A percentile compares a stretch with the other conserved stretches of the same genome.
Conservation (phyloP, 108 stramenopile genomes). For the Fistulifera pelliculosa region DNA sequence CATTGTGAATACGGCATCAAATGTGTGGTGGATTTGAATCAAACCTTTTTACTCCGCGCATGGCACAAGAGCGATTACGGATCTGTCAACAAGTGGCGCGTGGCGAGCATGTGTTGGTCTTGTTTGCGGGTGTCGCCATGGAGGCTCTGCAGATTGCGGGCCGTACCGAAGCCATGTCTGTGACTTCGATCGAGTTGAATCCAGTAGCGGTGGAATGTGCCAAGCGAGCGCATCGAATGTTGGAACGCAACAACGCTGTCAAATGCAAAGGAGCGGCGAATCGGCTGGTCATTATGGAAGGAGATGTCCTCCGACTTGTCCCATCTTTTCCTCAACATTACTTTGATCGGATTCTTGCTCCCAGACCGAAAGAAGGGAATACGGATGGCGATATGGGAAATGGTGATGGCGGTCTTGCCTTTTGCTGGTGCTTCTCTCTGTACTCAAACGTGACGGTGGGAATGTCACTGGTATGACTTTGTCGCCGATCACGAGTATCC, state of each 20-base stretch:
- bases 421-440: constrained; percentile 47
- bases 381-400: constrained; percentile 71
- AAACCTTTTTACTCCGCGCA: constrained; percentile 76
- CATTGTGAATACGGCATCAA: constrained; percentile 80
- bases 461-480: constrained; percentile 84
- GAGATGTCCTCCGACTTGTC: constrained; percentile 61
- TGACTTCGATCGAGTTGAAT: constrained; percentile 69
- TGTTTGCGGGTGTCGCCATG: constrained; percentile 82
- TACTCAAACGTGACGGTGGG: constrained; percentile 57
- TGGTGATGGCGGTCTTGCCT: constrained; percentile 58
- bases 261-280: constrained; percentile 64
- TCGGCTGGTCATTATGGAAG: constrained; percentile 58
- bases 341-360: constrained; percentile 76
- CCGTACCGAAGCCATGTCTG: constrained; percentile 56
- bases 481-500: constrained; percentile 71
- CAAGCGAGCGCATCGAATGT: constrained; percentile 47
- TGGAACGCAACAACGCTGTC: constrained; percentile 69
- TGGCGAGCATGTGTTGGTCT: constrained; percentile 70
- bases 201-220: constrained; percentile 60
- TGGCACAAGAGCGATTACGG: constrained; percentile 74
- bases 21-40: constrained; percentile 73
- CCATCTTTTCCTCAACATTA: constrained; percentile 27
- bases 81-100: constrained; percentile 75
- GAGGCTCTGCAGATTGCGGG: constrained; percentile 79
- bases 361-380: constrained; percentile 74